phyloP scores from a whole-genome alignment of 2,329 filamentous ascomycete species.

The Neurospora sp. region DNA sequence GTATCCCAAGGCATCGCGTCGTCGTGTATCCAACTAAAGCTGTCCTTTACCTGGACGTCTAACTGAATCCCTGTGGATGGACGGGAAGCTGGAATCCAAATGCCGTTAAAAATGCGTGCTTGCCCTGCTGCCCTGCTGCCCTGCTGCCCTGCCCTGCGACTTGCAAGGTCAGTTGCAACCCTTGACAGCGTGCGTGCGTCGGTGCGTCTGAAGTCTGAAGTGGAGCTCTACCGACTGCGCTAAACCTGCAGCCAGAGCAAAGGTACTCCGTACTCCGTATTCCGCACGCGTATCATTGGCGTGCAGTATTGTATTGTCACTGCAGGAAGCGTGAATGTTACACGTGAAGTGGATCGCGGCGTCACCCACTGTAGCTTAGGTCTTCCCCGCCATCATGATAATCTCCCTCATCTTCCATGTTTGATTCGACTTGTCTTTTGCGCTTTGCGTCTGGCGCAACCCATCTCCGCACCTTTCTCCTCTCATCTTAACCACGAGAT shows the following conservation, averaged over 20 bases:
- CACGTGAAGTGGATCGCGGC: neutral
- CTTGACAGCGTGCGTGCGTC: neutral
- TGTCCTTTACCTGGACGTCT: neutral
- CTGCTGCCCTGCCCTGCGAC: neutral
- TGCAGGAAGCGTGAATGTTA: neutral
- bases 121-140: neutral
- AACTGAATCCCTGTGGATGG: neutral
- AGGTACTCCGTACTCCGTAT: neutral
- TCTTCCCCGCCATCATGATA: neutral
- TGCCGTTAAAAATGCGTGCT: neutral
- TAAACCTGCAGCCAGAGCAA: neutral
- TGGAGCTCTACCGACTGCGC: neutral
- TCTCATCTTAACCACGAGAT: neutral
- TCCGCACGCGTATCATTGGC: neutral
- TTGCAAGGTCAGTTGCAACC: neutral
- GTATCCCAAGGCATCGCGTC: neutral
- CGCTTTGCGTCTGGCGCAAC: neutral
- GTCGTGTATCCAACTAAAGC: neutral
- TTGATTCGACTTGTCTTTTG: neutral
- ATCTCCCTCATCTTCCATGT: neutral
- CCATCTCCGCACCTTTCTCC: neutral
- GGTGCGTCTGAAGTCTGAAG: neutral
- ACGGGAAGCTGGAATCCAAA: neutral
- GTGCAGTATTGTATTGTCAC: neutral
- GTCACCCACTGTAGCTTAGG: neutral